phyloP scores from a whole-genome alignment of 2,329 filamentous ascomycete species.

The Ceratocystis variospora region DNA sequence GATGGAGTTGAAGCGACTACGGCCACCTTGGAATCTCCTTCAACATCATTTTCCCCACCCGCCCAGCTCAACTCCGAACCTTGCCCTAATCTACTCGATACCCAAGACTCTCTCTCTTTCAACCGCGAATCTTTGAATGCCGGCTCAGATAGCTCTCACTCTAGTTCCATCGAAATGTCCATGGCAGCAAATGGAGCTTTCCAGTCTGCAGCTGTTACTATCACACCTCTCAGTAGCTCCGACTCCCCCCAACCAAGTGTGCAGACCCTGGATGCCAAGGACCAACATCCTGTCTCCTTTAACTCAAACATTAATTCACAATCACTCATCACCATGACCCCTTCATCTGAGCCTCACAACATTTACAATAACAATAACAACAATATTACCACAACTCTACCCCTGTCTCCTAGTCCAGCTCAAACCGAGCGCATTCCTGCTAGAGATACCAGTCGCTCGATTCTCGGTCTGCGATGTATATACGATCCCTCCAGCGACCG shows the following conservation, averaged over 20 bases:
- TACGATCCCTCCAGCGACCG: slow-evolving; percentile 47
- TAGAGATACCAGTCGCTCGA: slow-evolving; percentile 41
- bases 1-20: background rate
- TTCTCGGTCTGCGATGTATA: slow-evolving; percentile 45
- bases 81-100: background rate
- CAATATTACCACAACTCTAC: slow-evolving; percentile 20
- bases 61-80: background rate
- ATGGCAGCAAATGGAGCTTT: background rate
- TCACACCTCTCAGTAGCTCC: slow-evolving; percentile 39
- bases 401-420: slow-evolving; percentile 7
- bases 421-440: slow-evolving; percentile 36
- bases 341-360: slow-evolving; percentile 21
- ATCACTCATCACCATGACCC: background rate
- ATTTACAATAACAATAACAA: slow-evolving; percentile 23
- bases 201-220: slow-evolving; percentile 28
- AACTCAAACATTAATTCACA: slow-evolving; percentile 25
- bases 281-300: slow-evolving; percentile 18
- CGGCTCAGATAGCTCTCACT: slow-evolving; percentile 58
- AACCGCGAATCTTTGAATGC: slow-evolving; percentile 56
- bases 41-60: background rate
- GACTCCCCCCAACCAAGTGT: slow-evolving; percentile 32
- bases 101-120: slow-evolving; percentile 37
- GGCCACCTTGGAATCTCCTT: background rate
- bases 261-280: background rate
- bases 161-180: slow-evolving; percentile 37